Evolutionary conservation across 176 grass and related monocot genomes (phyloP).

Genomic region (Tillandsia fasciculata): DNA sequence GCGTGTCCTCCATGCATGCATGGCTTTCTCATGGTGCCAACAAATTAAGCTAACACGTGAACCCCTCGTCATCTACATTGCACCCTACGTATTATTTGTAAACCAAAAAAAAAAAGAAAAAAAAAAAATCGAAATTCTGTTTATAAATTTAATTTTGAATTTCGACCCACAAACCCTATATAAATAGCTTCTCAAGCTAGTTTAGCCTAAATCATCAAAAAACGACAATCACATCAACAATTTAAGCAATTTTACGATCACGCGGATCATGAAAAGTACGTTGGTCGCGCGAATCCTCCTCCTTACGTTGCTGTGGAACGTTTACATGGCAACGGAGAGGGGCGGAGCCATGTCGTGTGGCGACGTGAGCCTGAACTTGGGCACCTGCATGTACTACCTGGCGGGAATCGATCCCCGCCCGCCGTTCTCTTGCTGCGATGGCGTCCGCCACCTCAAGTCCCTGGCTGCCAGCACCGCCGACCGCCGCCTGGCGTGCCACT

Average conservation of each 20-base stretch:
- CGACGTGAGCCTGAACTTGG: conserved; percentile 17
- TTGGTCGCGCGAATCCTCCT: background rate
- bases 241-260: background rate
- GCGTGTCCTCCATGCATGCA: no score
- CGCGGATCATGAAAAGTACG: background rate
- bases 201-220: background rate
- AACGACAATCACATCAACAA: no score
- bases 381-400: conserved; percentile 19
- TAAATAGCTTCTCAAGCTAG: background rate
- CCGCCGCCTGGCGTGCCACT: conserved; percentile 14
- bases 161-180: no score
- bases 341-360: conserved; percentile 23
- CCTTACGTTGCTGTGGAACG: background rate
- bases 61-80: no score
- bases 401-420: background rate
- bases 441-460: conserved; percentile 10
- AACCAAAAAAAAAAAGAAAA: no score
- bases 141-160: no score
- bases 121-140: no score
- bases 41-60: no score
- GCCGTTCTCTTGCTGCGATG: conserved; percentile 13
- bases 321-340: background rate
- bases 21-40: no score
- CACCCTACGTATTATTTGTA: no score
- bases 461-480: conserved; percentile 8